Conservation (phyloP, 148 eudicot genomes). For the Rhododendron kiyosumense region DNA sequence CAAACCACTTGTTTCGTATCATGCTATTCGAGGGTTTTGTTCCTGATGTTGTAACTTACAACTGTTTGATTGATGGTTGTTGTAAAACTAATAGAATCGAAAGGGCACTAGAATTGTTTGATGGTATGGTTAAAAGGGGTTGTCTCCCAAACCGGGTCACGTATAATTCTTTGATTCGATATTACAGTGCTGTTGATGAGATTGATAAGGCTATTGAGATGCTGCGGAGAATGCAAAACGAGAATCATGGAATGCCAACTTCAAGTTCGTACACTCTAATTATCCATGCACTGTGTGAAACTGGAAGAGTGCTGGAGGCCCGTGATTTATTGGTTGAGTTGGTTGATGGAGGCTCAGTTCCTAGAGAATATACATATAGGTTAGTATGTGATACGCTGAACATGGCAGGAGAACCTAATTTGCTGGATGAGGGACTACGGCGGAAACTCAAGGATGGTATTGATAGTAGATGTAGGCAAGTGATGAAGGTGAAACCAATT, state of each 20-base stretch:
- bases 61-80: constrained; percentile 81
- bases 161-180: constrained; percentile 71
- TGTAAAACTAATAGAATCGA: constrained; percentile 82
- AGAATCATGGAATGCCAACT: constrained; percentile 52
- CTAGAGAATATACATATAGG: constrained; percentile 78
- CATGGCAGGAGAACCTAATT: constrained; percentile 30
- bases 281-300: constrained; percentile 72
- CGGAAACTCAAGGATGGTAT: constrained; percentile 57
- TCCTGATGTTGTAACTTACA: constrained; percentile 88
- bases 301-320: constrained; percentile 59
- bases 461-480: constrained; percentile 40
- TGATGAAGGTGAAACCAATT: constrained; percentile 63
- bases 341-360: constrained; percentile 58
- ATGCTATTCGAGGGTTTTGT: constrained; percentile 79
- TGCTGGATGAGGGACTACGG: constrained; percentile 39
- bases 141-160: constrained; percentile 71
- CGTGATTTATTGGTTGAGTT: constrained; percentile 55
- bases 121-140: constrained; percentile 60
- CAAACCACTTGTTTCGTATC: constrained; percentile 68
- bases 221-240: constrained; percentile 56
- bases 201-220: constrained; percentile 64
- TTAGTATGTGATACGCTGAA: constrained; percentile 42
- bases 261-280: constrained; percentile 81
- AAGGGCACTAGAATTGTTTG: constrained; percentile 75
- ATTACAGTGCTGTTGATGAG: constrained; percentile 72